Conservation (phyloP, 176 grass and related monocot genomes). For the Rhynchospora pubera region DNA sequence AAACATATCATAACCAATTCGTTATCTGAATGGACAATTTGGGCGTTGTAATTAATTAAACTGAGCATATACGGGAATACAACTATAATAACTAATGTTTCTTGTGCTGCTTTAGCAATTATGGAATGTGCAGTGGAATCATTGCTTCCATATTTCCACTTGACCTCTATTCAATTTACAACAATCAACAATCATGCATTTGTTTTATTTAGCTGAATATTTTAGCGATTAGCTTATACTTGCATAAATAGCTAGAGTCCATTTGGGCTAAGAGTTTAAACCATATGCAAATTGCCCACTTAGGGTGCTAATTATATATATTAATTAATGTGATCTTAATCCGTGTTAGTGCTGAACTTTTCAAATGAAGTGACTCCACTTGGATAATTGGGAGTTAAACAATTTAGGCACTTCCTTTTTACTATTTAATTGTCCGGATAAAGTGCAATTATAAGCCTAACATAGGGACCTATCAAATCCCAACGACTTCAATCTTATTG, state of each 20-base stretch:
- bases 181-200: background rate
- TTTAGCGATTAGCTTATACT: background rate
- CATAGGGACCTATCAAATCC: background rate
- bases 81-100: background rate
- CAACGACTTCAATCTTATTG: background rate
- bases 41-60: no score
- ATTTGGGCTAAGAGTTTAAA: background rate
- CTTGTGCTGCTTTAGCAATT: background rate
- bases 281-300: slow-evolving; percentile 1
- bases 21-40: no score
- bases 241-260: background rate
- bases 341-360: background rate
- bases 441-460: background rate
- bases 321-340: slow-evolving; percentile 6
- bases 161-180: background rate
- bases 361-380: slow-evolving; percentile 12
- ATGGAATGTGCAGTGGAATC: background rate
- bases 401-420: background rate
- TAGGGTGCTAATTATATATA: background rate
- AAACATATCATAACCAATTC: no score
- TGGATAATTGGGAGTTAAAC: background rate
- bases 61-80: background rate
- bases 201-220: background rate
- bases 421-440: background rate
- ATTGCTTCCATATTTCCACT: background rate